Percentiles rank a stretch among this genome's conserved stretches.
Evolutionary conservation across 768 basidiomycete species (phyloP).

Genomic region (Crucibulum laeve): DNA sequence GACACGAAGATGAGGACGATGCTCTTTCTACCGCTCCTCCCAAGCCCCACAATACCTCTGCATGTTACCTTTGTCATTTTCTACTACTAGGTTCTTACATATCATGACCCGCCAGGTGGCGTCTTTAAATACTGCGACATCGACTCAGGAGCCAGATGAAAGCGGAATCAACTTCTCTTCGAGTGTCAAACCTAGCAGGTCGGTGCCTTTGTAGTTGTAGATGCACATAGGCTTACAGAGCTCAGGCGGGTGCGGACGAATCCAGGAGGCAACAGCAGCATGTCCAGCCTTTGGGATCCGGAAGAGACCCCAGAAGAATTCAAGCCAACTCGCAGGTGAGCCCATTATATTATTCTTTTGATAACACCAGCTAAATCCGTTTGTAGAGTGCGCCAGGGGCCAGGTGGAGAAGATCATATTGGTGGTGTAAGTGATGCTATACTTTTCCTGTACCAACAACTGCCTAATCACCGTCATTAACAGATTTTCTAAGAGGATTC

Average conservation of each 20-base stretch:
- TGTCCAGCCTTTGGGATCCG: slow-evolving; percentile 44
- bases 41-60: slow-evolving; percentile 14
- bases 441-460: not conserved
- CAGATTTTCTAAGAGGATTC: slow-evolving; percentile 20
- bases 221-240: not conserved
- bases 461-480: not conserved
- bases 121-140: not conserved
- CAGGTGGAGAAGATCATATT: slow-evolving; percentile 65
- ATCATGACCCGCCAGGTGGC: not conserved
- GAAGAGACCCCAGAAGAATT: slow-evolving; percentile 41
- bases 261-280: slow-evolving; percentile 40
- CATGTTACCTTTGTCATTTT: slow-evolving; percentile 2
- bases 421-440: slow-evolving; percentile 24
- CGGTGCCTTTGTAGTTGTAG: slow-evolving; percentile 7
- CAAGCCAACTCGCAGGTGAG: slow-evolving; percentile 67
- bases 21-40: slow-evolving; percentile 57
- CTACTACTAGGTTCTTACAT: not conserved
- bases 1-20: slow-evolving; percentile 42
- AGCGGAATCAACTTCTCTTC: slow-evolving; percentile 30
- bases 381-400: slow-evolving; percentile 59
- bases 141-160: slow-evolving; percentile 19
- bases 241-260: slow-evolving; percentile 38
- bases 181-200: slow-evolving; percentile 49
- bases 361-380: not conserved
- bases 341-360: not conserved